phyloP scores from a whole-genome alignment of 768 basidiomycete species.

The Sistotremastrum suecicum region DNA sequence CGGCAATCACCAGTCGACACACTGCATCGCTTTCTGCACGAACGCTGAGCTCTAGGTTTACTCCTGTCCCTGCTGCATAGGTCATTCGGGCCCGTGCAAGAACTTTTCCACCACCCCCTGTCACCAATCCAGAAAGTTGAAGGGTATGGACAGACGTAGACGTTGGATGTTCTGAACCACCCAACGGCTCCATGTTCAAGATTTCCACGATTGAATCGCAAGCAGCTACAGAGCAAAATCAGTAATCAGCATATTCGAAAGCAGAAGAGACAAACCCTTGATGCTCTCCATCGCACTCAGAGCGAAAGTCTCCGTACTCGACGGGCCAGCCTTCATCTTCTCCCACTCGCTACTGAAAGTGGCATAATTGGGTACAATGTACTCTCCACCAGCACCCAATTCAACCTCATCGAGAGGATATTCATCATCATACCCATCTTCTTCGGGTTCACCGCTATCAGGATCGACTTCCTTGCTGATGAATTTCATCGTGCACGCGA shows the following conservation, averaged over 20 bases:
- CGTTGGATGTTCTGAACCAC: conserved; percentile 73
- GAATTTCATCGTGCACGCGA: conserved; percentile 86
- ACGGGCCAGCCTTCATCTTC: conserved; percentile 61
- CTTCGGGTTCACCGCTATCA: conserved; percentile 86
- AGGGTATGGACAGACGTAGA: conserved; percentile 86
- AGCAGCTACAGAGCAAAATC: conserved; percentile 43
- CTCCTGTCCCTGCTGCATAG: conserved; percentile 76
- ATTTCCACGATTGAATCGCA: conserved; percentile 95
- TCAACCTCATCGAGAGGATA: conserved; percentile 96
- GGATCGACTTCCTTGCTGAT: conserved; percentile 97
- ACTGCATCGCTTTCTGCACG: conserved; percentile 84
- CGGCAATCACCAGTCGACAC: conserved; percentile 77
- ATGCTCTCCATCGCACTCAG: conserved; percentile 86
- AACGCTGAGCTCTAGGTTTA: conserved; percentile 82
- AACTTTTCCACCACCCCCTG: conserved; percentile 92
- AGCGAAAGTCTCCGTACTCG: conserved; percentile 84
- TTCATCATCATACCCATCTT: conserved; percentile 98
- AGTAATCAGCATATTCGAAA: conserved; percentile 6
- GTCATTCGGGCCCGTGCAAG: conserved; percentile 94
- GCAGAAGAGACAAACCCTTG: conserved; percentile 49
- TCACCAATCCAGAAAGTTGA: conserved; percentile 81
- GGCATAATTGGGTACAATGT: conserved; percentile 88
- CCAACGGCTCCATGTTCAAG: conserved; percentile 92
- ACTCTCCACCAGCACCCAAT: conserved; percentile 83
- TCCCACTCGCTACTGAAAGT: conserved; percentile 96